phyloP scores from a whole-genome alignment of 176 grass and related monocot species.

The Miscanthus lutarioriparius region DNA sequence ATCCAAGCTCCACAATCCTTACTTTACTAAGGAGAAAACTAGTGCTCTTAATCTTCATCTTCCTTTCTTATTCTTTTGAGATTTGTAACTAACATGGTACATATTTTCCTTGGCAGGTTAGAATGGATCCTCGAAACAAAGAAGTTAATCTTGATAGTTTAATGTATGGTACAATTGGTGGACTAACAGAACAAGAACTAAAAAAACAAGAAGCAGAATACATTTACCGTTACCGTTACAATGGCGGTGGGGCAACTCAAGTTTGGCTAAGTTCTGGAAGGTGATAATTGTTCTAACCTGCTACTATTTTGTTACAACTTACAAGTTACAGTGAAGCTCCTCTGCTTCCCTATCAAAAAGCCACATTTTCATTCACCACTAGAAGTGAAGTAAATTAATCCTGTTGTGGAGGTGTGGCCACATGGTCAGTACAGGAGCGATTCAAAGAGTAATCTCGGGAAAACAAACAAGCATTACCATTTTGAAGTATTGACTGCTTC shows the following conservation, averaged over 20 bases:
- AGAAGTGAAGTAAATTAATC: constrained; percentile 2
- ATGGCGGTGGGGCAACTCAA: constrained; percentile 94
- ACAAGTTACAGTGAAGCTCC: constrained; percentile 5
- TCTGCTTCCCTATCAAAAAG: constrained; percentile 18
- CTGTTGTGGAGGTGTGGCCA: neutral
- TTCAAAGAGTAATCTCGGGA: neutral
- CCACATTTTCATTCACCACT: neutral
- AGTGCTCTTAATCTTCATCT: neutral
- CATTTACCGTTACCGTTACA: constrained; percentile 91
- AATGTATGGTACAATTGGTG: constrained; percentile 65
- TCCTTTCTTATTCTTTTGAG: constrained; percentile 8
- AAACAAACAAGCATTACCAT: neutral
- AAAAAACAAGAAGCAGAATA: constrained; percentile 94
- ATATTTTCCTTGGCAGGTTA: constrained; percentile 62
- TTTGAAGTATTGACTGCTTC: constrained; percentile 19
- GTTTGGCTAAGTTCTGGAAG: constrained; percentile 99
- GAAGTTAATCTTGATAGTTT: constrained; percentile 70
- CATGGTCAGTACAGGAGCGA: neutral
- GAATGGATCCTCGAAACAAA: constrained; percentile 98
- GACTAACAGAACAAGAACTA: constrained; percentile 87
- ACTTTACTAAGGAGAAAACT: constrained; percentile 6
- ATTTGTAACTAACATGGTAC: neutral
- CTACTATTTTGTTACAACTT: constrained; percentile 9
- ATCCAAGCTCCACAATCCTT: constrained; percentile 16
- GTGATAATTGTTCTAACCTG: constrained; percentile 47